phyloP scores from a whole-genome alignment of 129 eudicot species.

The Dittrichia graveolens region DNA sequence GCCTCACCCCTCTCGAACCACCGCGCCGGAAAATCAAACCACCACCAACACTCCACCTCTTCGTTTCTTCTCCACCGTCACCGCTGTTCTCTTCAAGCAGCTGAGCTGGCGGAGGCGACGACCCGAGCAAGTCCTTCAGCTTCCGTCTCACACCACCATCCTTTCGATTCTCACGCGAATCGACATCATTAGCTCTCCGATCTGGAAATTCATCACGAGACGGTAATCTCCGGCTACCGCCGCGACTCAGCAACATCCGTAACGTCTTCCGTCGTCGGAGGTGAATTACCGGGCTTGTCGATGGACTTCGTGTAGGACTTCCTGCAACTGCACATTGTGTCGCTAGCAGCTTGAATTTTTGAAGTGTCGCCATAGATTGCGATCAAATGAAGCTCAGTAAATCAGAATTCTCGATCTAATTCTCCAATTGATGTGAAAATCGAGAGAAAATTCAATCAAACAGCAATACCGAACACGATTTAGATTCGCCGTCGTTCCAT shows the following conservation, averaged over 20 bases:
- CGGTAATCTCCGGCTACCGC: slow-evolving; percentile 40
- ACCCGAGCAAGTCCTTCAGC: slow-evolving; percentile 77
- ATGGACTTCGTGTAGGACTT: slow-evolving; percentile 85
- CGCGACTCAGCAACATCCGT: slow-evolving; percentile 71
- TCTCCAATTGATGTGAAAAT: not conserved
- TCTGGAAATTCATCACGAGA: slow-evolving; percentile 41
- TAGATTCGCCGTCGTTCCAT: not conserved
- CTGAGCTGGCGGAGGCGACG: slow-evolving; percentile 59
- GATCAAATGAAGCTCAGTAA: slow-evolving; percentile 16
- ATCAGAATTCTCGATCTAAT: not conserved
- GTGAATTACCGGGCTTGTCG: slow-evolving; percentile 77
- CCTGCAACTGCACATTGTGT: slow-evolving; percentile 78
- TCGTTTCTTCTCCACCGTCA: slow-evolving; percentile 27
- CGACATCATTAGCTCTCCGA: slow-evolving; percentile 29
- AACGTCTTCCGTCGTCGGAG: slow-evolving; percentile 87
- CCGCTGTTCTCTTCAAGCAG: slow-evolving; percentile 28
- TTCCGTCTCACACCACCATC: slow-evolving; percentile 49
- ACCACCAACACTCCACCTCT: slow-evolving; percentile 34
- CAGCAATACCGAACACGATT: not conserved
- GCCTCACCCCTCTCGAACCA: slow-evolving; percentile 51
- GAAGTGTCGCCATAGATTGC: slow-evolving; percentile 63
- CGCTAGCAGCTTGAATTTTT: slow-evolving; percentile 77
- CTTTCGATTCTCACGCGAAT: slow-evolving; percentile 44
- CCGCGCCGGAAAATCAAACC: slow-evolving; percentile 40
- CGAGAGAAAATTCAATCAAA: not conserved